A percentile compares a stretch with the other conserved stretches of the same genome.
These are phyloP conservation scores for Yamadazyma kitorensis DNA, from an alignment of 805 yeast species.

Conservation along the genomic window DNA sequence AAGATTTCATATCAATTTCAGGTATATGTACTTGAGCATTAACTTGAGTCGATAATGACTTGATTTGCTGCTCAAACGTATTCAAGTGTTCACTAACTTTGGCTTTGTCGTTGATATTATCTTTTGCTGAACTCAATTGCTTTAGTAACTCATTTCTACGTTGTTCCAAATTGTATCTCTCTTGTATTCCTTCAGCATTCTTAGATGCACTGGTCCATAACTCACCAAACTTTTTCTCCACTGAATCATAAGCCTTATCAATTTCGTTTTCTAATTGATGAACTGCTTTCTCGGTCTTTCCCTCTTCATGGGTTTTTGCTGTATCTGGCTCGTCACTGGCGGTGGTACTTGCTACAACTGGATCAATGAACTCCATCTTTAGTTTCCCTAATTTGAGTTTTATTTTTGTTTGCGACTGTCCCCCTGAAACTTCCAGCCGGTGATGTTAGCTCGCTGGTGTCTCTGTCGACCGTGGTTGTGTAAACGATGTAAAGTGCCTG, in stretches of 20 bases:
- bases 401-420: no score
- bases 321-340: conserved; percentile 14
- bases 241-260: conserved; percentile 44
- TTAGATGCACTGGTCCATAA: conserved; percentile 34
- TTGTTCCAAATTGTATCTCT: conserved; percentile 26
- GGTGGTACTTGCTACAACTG: conserved; percentile 18
- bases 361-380: conserved; percentile 33
- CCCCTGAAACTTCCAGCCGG: no score
- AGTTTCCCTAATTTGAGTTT: no score
- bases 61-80: conserved; percentile 27
- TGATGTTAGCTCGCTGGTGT: no score
- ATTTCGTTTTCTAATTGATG: conserved; percentile 52
- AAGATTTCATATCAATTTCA: conserved; percentile 19
- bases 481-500: no score
- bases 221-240: conserved; percentile 38
- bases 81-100: conserved; percentile 21
- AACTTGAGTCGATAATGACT: conserved; percentile 18
- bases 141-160: conserved; percentile 24
- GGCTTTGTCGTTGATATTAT: conserved; percentile 20
- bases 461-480: no score
- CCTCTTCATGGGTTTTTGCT: conserved; percentile 10
- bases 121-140: conserved; percentile 28
- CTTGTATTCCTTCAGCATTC: conserved; percentile 28
- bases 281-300: conserved; percentile 52
- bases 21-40: conserved; percentile 12